Percentiles rank a stretch among this genome's conserved stretches.
These are phyloP conservation scores for Pythium dissimile DNA, from an alignment of 352 stramenopile genomes.

Conservation along the genomic window DNA sequence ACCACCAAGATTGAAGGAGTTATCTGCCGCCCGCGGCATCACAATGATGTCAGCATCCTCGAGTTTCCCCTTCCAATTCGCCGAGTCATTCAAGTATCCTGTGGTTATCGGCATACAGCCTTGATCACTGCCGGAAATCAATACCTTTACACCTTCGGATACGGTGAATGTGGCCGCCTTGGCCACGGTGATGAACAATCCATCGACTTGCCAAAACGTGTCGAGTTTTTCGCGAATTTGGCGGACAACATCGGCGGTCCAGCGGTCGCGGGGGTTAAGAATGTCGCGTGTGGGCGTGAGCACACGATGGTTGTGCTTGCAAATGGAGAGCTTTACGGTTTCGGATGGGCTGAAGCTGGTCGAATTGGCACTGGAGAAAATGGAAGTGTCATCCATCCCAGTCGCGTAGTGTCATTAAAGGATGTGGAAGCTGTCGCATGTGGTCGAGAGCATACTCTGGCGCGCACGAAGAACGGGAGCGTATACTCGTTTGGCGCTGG, in stretches of 20 bases:
- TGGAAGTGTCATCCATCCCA: constrained; percentile 54
- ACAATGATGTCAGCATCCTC: constrained; percentile 32
- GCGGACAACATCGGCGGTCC: constrained; percentile 7
- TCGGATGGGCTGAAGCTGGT: constrained; percentile 83
- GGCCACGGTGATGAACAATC: constrained; percentile 66
- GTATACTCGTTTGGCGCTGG: constrained; percentile 77
- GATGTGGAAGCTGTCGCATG: constrained; percentile 59
- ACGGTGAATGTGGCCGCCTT: constrained; percentile 74
- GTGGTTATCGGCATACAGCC: constrained; percentile 75
- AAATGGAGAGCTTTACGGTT: constrained; percentile 72
- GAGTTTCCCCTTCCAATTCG: constrained; percentile 47
- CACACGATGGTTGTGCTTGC: constrained; percentile 78
- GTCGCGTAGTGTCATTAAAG: constrained; percentile 48
- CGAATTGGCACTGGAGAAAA: constrained; percentile 78
- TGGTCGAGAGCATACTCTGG: constrained; percentile 79
- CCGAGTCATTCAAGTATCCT: constrained; percentile 63
- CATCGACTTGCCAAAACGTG: constrained; percentile 31
- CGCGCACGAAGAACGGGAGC: constrained; percentile 40
- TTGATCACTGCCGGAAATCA: constrained; percentile 55
- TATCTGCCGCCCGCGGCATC: constrained; percentile 2
- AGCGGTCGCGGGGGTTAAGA: constrained; percentile 31
- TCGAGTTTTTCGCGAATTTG: constrained; percentile 57
- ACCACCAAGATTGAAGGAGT: constrained; percentile 8
- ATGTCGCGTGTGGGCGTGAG: constrained; percentile 76
- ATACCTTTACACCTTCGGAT: constrained; percentile 76